Conservation (phyloP, 805 yeast species). For the Zygotorulaspora sp. region DNA sequence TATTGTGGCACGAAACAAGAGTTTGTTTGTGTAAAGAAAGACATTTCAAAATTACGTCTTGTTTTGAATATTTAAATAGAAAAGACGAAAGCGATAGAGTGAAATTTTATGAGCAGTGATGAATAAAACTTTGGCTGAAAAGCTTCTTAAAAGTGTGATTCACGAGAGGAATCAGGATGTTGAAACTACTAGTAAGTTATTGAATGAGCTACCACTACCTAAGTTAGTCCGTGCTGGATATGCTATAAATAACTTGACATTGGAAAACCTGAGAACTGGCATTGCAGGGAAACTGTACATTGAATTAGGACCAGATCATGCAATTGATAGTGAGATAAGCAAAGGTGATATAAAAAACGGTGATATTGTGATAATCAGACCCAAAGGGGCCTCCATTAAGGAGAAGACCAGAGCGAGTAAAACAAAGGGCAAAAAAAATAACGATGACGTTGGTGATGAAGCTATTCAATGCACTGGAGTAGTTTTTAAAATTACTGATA, state of each 20-base stretch:
- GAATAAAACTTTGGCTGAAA: conserved; percentile 35
- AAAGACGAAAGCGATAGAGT: too few relatives aligned
- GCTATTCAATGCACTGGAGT: conserved; percentile 54
- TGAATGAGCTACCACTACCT: conserved; percentile 53
- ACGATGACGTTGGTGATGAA: conserved; percentile 20
- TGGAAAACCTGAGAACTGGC: conserved; percentile 66
- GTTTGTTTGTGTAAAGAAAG: too few relatives aligned
- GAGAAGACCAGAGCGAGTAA: conserved; percentile 21
- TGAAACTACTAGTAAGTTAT: conserved; percentile 41
- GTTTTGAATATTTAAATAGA: too few relatives aligned
- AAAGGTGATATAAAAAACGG: conserved; percentile 62
- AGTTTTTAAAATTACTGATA: conserved; percentile 49
- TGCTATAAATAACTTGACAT: conserved; percentile 63
- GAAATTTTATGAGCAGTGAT: too few relatives aligned
- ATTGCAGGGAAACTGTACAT: conserved; percentile 58
- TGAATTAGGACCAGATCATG: conserved; percentile 57
- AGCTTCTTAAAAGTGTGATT: conserved; percentile 39
- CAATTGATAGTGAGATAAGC: conserved; percentile 36
- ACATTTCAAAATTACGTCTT: too few relatives aligned
- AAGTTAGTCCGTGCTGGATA: conserved; percentile 65
- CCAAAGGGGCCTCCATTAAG: conserved; percentile 17
- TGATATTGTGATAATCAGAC: conserved; percentile 64
- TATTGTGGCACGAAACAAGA: not conserved
- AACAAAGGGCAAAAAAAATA: conserved; percentile 18
- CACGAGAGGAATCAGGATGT: conserved; percentile 53